These are phyloP conservation scores for Fusarium torreyae DNA, from an alignment of 2,329 filamentous ascomycete genomes.

Conservation along the genomic window DNA sequence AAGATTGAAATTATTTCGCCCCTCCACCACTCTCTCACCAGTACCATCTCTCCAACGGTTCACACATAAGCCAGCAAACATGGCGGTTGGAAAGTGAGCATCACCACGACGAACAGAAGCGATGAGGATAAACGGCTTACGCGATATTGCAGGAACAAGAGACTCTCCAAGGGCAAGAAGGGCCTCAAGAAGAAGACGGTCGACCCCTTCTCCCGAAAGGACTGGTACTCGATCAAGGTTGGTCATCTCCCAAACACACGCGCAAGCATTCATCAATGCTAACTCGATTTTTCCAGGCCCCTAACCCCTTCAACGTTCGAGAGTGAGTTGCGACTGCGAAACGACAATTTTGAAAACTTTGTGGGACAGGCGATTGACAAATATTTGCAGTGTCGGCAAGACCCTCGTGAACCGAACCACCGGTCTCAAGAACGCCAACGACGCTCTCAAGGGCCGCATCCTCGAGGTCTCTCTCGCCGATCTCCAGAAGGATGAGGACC, in stretches of 20 bases:
- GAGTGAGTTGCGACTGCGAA: conserved; percentile 79
- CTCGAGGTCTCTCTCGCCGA: conserved; percentile 99
- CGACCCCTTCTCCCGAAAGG: conserved; percentile 98
- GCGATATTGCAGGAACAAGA: conserved; percentile 86
- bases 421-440: conserved; percentile 99
- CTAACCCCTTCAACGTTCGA: conserved; percentile 94
- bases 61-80: conserved; percentile 67
- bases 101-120: conserved; percentile 24
- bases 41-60: conserved; percentile 60
- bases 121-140: conserved; percentile 43
- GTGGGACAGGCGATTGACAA: conserved; percentile 41
- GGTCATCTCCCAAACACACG: conserved; percentile 30
- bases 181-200: conserved; percentile 99
- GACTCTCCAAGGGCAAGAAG: conserved; percentile 99
- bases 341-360: conserved; percentile 31
- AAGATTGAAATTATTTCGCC: conserved; percentile 60
- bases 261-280: conserved; percentile 29
- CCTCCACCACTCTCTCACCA: conserved; percentile 59
- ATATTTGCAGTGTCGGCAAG: conserved; percentile 88
- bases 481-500: conserved; percentile 99
- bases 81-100: conserved; percentile 74
- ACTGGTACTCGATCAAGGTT: conserved; percentile 98
- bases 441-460: conserved; percentile 98
- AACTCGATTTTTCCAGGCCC: conserved; percentile 72
- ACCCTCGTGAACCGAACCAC: conserved; percentile 99